A percentile compares a stretch with the other conserved stretches of the same genome.
Conservation (phyloP, 768 basidiomycete species). For the Boletellus ananas region DNA sequence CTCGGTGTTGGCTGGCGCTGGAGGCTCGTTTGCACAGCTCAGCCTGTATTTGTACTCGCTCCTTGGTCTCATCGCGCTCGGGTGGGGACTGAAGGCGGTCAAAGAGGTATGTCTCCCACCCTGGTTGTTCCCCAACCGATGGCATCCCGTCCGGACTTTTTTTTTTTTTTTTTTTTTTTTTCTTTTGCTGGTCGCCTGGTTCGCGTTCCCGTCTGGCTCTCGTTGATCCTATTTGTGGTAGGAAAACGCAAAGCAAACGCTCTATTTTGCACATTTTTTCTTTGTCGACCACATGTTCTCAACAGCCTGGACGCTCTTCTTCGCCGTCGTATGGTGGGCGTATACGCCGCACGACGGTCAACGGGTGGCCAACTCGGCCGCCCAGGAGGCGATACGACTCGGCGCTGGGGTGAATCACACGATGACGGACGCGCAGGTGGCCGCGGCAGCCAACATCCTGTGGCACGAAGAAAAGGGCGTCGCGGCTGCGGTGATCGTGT, state of each 20-base stretch:
- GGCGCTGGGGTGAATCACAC: constrained; percentile 47
- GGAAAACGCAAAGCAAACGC: constrained; percentile 84
- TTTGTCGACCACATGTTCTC: constrained; percentile 88
- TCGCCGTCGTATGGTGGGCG: constrained; percentile 87
- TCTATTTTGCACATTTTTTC: constrained; percentile 91
- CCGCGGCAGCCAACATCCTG: constrained; percentile 68
- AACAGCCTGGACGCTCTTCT: constrained; percentile 89
- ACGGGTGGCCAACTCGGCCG: constrained; percentile 74
- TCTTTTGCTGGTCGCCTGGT: too few relatives aligned
- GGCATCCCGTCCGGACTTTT: too few relatives aligned
- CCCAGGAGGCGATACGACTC: constrained; percentile 83
- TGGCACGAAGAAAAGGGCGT: constrained; percentile 90
- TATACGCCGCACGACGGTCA: constrained; percentile 90
- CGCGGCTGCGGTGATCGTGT: constrained; percentile 69
- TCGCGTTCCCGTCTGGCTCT: too few relatives aligned
- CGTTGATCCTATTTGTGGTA: constrained; percentile 26
- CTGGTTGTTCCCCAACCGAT: not conserved
- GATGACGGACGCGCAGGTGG: constrained; percentile 64
- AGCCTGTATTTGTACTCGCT: constrained; percentile 93
- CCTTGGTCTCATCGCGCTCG: constrained; percentile 69
- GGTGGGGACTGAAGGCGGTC: constrained; percentile 86
- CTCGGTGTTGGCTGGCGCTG: constrained; percentile 83
- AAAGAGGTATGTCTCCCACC: constrained; percentile 58
- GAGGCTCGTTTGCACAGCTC: constrained; percentile 90
- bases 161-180: too few relatives aligned